Conservation (phyloP, 257 asterid species). For the Primulina eburnea region DNA sequence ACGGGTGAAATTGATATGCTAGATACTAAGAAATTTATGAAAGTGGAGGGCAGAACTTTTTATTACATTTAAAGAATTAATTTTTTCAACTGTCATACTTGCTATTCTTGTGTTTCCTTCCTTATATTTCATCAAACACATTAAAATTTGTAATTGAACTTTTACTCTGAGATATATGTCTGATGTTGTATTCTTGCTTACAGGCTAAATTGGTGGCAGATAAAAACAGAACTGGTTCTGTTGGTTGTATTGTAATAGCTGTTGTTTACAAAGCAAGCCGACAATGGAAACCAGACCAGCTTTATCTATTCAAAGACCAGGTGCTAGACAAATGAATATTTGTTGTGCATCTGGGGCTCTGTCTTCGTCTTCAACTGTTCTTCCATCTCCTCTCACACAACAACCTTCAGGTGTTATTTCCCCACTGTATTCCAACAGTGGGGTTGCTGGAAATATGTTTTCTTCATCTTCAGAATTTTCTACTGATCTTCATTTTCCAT, state of each 20-base stretch:
- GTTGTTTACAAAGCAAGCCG: conserved; percentile 17
- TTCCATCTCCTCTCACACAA: conserved; percentile 44
- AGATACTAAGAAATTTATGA: neutral
- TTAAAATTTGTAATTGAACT: neutral
- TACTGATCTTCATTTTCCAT: conserved; percentile 56
- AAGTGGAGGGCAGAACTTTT: neutral
- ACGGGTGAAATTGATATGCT: neutral
- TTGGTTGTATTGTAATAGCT: conserved; percentile 16
- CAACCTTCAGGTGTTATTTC: conserved; percentile 36
- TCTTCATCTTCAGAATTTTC: conserved; percentile 64
- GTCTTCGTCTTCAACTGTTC: conserved; percentile 48
- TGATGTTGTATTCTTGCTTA: conserved; percentile 20
- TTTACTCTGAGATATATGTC: conserved; percentile 8
- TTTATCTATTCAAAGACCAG: conserved; percentile 51
- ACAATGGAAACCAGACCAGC: conserved; percentile 53
- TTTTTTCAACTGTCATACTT: neutral
- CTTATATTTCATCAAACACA: neutral
- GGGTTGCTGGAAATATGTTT: conserved; percentile 54
- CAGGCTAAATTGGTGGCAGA: conserved; percentile 15
- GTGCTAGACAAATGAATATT: conserved; percentile 44
- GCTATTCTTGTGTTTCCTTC: neutral
- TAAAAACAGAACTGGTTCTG: conserved; percentile 20
- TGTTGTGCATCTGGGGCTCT: conserved; percentile 51
- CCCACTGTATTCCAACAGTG: conserved; percentile 46
- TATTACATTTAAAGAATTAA: neutral